Base-by-base conservation (phyloP, 192 early-diverging fungal species). In the Coemansia furcata region DNA sequence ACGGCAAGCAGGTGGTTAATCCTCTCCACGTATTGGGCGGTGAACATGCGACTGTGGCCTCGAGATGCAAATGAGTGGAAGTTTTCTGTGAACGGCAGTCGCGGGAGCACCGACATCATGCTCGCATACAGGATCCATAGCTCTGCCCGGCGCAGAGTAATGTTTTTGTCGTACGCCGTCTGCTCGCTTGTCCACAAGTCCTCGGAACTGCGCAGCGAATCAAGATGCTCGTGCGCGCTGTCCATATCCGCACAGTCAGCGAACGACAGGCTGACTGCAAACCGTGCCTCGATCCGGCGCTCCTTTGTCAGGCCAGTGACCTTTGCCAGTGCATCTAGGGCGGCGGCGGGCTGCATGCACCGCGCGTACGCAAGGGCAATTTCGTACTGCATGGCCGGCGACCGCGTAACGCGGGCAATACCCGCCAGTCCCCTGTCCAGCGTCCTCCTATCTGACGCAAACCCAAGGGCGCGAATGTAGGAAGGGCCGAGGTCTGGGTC, bases 41-140 rank as follows among this genome's bases (percentile, higher is more conserved):
- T 30, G 35, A 44, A 76, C 12, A 29, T 19, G 19, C 62, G 44
- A 38, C 74, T 82, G 58, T 40, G 52, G 26, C 62, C 50, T 2
- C 61, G 30, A 7, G 80, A 82, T 21, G 71, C 74, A 17, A 47
- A 30, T 11, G 80, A 68, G 44, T 82, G 80, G 29, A 74, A 59
- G 43, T 67, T 59, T n/a, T 77, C 57, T 3, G 74, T 74, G 38
- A 77, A 74, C 17, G 80, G 71, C 35, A 55, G 42, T 8, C 80
- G 80, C 8, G 74, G 80, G 4, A 66, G 50, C 35, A 72, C 44
- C n/a, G 71, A 60, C 23, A 73, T 47, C 44, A 68, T 58, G 15
- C 63, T 60, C 14, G 74, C 72, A 17, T 62, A 46, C 9, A 68
- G 43, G 21, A 74, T 60, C 37, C 60, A 58, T 46, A 82, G 43